Base-by-base conservation (phyloP, 2,329 filamentous ascomycete genomes). In the Simplicillium aogashimaense region DNA sequence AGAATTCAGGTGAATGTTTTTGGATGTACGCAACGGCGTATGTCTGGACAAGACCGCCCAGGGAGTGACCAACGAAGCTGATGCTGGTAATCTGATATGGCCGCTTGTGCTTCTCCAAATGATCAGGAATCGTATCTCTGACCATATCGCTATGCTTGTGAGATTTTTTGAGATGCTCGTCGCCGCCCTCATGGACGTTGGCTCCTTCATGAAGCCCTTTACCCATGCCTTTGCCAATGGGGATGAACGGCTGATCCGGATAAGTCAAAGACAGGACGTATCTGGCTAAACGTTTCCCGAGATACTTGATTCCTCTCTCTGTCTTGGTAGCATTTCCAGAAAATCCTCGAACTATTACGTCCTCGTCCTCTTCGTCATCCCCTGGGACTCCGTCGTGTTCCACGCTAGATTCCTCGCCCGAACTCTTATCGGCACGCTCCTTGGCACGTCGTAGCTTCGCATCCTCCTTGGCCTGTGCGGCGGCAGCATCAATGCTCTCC, bases 21-120 rank as follows among this genome's bases (percentile, higher is more conserved):
- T 95, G 85, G 35, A 97, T 94, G 57, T 97, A 97, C 8, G 89
- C 90, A 43, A 97, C 81, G 2, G 90, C 90, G 57, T 97, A 97
- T 0, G 85, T 94, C 59, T 97, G 90, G 13, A 95, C 75, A 14
- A 94, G 68, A 0, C 90, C 90, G 20, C 90, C 90, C 0, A 97
- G 74, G 0, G 89, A 95, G 61, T 97, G 90, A 0, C 81, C 88
- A 42, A 97, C 76, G 56, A 97, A 95, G 54, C 89, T 95, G 58
- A 97, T 95, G 57, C 88, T 94, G 10, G 88, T 92, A 53, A 94
- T 87, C 49, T 79, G 81, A 59, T 94, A 97, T 2, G 81, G 71
- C 3, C 81, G 69, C 32, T 70, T 62, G 6, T 53, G 47, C 25
- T 52, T 52, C 37, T 56, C 59, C 37, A 72, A 66, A 28, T 80